These are phyloP conservation scores for Mycothermus thermophilus DNA, from an alignment of 495 filamentous ascomycete genomes.

Conservation along the genomic window DNA sequence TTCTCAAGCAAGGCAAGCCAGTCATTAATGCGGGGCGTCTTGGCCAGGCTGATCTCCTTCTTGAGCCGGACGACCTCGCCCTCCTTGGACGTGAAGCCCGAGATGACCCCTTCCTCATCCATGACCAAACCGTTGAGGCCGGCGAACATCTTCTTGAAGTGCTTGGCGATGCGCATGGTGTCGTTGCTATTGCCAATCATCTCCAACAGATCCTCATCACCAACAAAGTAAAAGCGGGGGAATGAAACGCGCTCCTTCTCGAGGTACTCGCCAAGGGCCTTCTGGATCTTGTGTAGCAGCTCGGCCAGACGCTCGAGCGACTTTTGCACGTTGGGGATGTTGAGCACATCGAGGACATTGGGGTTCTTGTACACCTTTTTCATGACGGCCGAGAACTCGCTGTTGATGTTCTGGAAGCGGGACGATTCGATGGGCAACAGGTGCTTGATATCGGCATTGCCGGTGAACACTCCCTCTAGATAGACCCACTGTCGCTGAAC, in stretches of 20 bases:
- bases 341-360: constrained; percentile 85
- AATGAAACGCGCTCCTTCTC: constrained; percentile 95
- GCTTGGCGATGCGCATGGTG: constrained; percentile 85
- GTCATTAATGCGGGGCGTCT: constrained; percentile 93
- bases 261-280: constrained; percentile 94
- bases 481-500: constrained; percentile 99
- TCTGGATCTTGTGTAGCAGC: constrained; percentile 96
- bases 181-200: constrained; percentile 99
- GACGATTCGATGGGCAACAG: constrained; percentile 89
- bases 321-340: constrained; percentile 89
- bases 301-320: constrained; percentile 89
- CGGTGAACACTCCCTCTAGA: constrained; percentile 94
- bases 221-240: constrained; percentile 97
- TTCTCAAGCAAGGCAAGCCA: constrained; percentile 84
- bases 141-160: constrained; percentile 99
- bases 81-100: constrained; percentile 90
- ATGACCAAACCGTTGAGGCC: constrained; percentile 79
- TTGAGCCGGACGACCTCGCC: constrained; percentile 79
- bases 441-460: constrained; percentile 98
- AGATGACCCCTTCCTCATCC: constrained; percentile 78
- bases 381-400: constrained; percentile 93
- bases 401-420: constrained; percentile 97
- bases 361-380: constrained; percentile 96
- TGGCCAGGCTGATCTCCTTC: constrained; percentile 78
- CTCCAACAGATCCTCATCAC: constrained; percentile 96